Evolutionary conservation across 2,329 filamentous ascomycete genomes (phyloP), one percentile per base, ranked within the genome.

Genomic region (Xylaria sp.): DNA sequence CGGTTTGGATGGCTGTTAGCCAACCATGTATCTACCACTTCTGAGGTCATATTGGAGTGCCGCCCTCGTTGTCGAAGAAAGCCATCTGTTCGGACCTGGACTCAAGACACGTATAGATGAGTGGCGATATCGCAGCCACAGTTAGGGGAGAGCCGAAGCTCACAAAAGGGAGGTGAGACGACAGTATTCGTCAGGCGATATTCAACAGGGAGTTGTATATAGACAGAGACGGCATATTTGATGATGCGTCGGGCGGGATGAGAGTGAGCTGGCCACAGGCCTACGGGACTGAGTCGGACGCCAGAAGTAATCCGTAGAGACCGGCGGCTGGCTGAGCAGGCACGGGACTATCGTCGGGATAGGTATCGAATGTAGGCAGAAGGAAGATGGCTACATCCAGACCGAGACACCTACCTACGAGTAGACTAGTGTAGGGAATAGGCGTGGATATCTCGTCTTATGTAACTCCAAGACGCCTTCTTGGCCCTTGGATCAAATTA

Each of bases 1-100:
- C 83, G 80, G 71, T 84, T 76, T 49, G 68, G 65, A 47, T 60
- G 52, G 34, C 61, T 59, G 54, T 58, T 44, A 57, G 18, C 55
- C 52, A 65, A 59, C 59, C 63, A 63, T 60, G 63, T 68, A 57
- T 63, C 54, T 54, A 56, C 51, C 35, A 59, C 13, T 23, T 44
- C 35, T n/a, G 59, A 39, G 63, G 55, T 60, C 64, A 63, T 69
- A 63, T 65, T 66, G 62, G 61, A 62, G 34, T 64, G 64, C 62
- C 61, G 68, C 68, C 63, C 39, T 58, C 30, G 54, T 52, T 56
- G 60, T 60, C 61, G 55, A 55, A 56, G 57, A 66, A 63, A 58
- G 65, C 67, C 65, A 68, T 70, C 62, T 70, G 65, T 67, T 62
- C 65, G 63, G 65, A 64, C 61, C 59, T 30, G 50, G 44, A 51